Base-by-base conservation (phyloP, 441 rosid species). In the Erodium texanum region DNA sequence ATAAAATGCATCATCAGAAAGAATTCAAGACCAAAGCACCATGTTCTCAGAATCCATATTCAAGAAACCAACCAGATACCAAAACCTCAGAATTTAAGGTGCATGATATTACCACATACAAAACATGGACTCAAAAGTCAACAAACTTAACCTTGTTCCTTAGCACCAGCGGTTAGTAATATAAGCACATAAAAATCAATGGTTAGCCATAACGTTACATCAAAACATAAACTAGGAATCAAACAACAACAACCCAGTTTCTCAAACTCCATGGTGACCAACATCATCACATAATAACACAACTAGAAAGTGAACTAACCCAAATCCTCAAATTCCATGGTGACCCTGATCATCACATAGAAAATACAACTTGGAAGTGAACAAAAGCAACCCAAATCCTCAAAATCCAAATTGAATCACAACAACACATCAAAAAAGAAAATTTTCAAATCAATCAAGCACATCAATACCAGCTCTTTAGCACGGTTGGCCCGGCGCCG, bases 401-500 rank as follows among this genome's bases (percentile, higher is more conserved):
- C 5, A 32, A 23, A 64, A 8, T 14, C 16, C 7, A n/a, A 62
- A 11, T n/a, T 16, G 18, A 12, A 48, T 12, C 18, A 48, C 36
- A 32, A 32, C 36, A 32, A 32, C 6, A 32, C 36, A 32, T 7
- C 36, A 32, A 32, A 32, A 32, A 3, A 4, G 18, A 16, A 48
- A 48, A 48, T 14, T 15, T 12, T 48, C 18, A 15, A 12, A 18
- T 48, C 12, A 48, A 7, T 23, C 66, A 70, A 58, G 12, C 62
- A 1, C 8, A 4, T n/a, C n/a, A 19, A 11, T 73, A 84, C 97
- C 87, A 83, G 75, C 72, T 90, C 92, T 80, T 86, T 89, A 7
- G 87, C 82, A 7, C 93, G 90, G 67, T 76, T 81, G 41, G 83
- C 92, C 2, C 98, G 90, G 70, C 96, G 96, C 52, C 97, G 86